Evolutionary conservation across 768 basidiomycete genomes (phyloP).

Genomic region (Russula ochroleuca): DNA sequence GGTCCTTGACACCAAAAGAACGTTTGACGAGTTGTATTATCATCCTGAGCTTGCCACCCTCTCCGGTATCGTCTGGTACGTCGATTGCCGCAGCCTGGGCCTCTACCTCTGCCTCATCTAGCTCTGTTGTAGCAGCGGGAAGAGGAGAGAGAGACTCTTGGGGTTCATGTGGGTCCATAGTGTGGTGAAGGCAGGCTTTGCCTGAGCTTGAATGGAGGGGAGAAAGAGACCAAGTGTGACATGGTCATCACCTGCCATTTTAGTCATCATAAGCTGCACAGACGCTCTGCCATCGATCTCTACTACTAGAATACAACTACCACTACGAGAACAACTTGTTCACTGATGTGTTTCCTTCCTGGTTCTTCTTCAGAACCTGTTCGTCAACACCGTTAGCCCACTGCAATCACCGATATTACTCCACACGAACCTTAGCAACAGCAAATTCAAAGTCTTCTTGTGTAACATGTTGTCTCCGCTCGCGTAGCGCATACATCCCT

Average conservation of each 20-base stretch:
- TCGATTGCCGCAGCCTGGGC: slow-evolving; percentile 21
- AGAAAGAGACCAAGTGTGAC: not conserved
- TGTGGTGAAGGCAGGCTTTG: not conserved
- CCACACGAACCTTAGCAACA: slow-evolving; percentile 73
- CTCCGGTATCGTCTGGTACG: slow-evolving; percentile 53
- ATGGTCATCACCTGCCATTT: not conserved
- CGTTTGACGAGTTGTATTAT: slow-evolving; percentile 88
- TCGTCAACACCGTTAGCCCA: not conserved
- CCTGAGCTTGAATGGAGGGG: not conserved
- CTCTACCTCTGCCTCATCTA: slow-evolving; percentile 11
- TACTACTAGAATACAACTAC: slow-evolving; percentile 64
- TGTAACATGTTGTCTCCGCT: slow-evolving; percentile 93
- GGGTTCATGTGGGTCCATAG: not conserved
- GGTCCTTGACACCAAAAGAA: slow-evolving; percentile 90
- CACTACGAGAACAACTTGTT: slow-evolving; percentile 90
- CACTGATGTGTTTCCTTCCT: slow-evolving; percentile 89
- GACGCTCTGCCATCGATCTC: not conserved
- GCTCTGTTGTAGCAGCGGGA: not conserved
- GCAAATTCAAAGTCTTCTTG: slow-evolving; percentile 99
- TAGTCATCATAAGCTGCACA: not conserved
- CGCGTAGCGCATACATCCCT: slow-evolving; percentile 97
- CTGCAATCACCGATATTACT: slow-evolving; percentile 7
- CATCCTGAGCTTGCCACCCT: slow-evolving; percentile 92
- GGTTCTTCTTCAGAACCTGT: slow-evolving; percentile 91
- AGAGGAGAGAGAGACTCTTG: not conserved